Percentiles rank a stretch among this genome's conserved stretches.
Conservation (phyloP, 2,329 filamentous ascomycete species). For the Fusarium siculi region DNA sequence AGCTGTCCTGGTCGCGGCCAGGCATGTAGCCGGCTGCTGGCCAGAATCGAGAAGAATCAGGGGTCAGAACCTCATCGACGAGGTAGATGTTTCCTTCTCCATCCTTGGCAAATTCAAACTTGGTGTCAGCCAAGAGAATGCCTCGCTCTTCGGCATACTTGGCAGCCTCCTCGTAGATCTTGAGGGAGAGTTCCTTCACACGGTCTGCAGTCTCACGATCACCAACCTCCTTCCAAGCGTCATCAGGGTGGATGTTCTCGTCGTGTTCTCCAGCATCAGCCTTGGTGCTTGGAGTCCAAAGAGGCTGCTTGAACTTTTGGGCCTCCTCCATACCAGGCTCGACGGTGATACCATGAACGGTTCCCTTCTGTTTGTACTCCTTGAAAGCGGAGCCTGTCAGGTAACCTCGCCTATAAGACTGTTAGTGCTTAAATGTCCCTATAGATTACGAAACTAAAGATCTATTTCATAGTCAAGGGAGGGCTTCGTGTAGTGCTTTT, state of each 20-base stretch:
- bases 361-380: slow-evolving; percentile 74
- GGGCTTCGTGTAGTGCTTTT: neutral
- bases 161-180: slow-evolving; percentile 42
- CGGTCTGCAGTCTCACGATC: slow-evolving; percentile 44
- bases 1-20: slow-evolving; percentile 80
- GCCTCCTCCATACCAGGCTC: slow-evolving; percentile 72
- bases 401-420: slow-evolving; percentile 69
- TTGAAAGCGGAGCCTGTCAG: slow-evolving; percentile 87
- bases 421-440: neutral
- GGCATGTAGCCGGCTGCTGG: slow-evolving; percentile 67
- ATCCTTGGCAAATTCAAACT: slow-evolving; percentile 44
- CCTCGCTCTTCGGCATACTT: slow-evolving; percentile 40
- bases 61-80: slow-evolving; percentile 41
- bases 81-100: slow-evolving; percentile 45
- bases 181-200: slow-evolving; percentile 43
- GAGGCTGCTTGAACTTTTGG: slow-evolving; percentile 69
- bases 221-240: slow-evolving; percentile 58
- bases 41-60: slow-evolving; percentile 86
- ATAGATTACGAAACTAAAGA: neutral
- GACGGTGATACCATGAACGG: slow-evolving; percentile 80
- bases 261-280: slow-evolving; percentile 81
- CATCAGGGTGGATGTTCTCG: slow-evolving; percentile 83
- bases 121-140: slow-evolving; percentile 42
- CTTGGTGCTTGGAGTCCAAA: slow-evolving; percentile 86
- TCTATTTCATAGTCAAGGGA: neutral